Evolutionary conservation across 1,139 yeast species (phyloP), one percentile per base, ranked within the genome.

Genomic region (Hanseniaspora gamundiae): DNA sequence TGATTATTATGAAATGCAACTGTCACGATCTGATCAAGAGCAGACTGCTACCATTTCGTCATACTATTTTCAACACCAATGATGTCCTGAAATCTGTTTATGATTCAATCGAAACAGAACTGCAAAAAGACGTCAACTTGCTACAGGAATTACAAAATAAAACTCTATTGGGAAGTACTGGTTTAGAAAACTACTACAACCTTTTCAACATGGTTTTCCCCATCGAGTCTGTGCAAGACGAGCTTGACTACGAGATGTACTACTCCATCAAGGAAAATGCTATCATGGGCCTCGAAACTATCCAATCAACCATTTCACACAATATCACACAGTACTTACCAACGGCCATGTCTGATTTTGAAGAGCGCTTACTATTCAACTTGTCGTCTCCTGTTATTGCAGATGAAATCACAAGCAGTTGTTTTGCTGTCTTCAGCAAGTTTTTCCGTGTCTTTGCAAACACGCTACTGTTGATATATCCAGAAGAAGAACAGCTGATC

Each of bases 151-250:
- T 69, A 20, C 78, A 75, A 51, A 66, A 67, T 24, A 66, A 64
- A 20, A 51, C 59, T 1, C 57, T 80, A 14, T 61, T 81, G 36
- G 61, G 64, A 16, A 71, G 69, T 28, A 71, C 82, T 30, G 71
- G 73, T 0, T 59, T 81, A 31, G 65, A 64, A 22, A 75, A 80
- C 45, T 76, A 73, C 50, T 76, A 69, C 56, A 81, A 80, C 53
- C 62, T 81, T 41, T 65, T 78, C 43, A 78, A 78, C 52, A 78
- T 81, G 82, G 79, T 81, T n/a, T 76, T 76, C 57, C 81, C 83
- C 14, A 62, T 78, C 20, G 74, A 69, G 27, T 70, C 70, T 21
- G 62, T 67, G 13, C 59, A 66, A 48, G 57, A 57, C 45, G 73
- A 67, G 22, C 73, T 75, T 46, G 78, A 73, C 40, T 72, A 60